Evolutionary conservation across 2,329 filamentous ascomycete genomes (phyloP), one percentile per base, ranked within the genome.

Genomic region (Epicoccum nigrum): DNA sequence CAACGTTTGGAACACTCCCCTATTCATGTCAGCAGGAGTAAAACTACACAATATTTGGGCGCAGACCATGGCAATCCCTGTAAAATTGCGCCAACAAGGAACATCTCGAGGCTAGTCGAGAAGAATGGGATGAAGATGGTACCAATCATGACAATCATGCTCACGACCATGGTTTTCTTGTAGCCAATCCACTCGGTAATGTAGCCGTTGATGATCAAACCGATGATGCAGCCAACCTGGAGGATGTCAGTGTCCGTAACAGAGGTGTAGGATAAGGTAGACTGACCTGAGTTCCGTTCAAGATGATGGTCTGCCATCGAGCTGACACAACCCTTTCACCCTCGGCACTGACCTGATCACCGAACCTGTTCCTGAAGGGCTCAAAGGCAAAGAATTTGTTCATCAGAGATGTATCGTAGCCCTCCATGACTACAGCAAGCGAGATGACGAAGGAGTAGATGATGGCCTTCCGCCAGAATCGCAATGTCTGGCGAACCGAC

Each of bases 371-470:
- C 38, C 74, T 69, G 68, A 78, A 79, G 4, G 70, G 64, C 12
- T 69, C 67, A 43, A 75, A 75, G 19, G 67, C 76, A 56, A 83
- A 91, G 65, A 92, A 90, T 72, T 90, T 91, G 77, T 87, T 89
- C 71, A 92, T 85, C 49, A 94, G 77, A 62, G 83, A 85, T 50
- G 92, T 80, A 68, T 95, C 90, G 75, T 91, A 94, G 13, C 89
- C 90, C 72, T 95, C 90, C 91, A 96, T 96, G 60, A 84, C 84
- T 67, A 95, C 92, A 69, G 87, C 90, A 0, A 89, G 91, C 9
- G 89, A 93, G 70, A 96, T 91, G 57, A 94, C 77, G 41, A 94
- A 68, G 64, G 86, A 90, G 88, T 89, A 96, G 13, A 78, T 80
- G 48, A 94, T 86, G 16, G 90, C 91, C 76, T 94, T 92, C 55